Evolutionary conservation across 176 grass and related monocot species (phyloP).

Genomic region (Bothriochloa decipiens): DNA sequence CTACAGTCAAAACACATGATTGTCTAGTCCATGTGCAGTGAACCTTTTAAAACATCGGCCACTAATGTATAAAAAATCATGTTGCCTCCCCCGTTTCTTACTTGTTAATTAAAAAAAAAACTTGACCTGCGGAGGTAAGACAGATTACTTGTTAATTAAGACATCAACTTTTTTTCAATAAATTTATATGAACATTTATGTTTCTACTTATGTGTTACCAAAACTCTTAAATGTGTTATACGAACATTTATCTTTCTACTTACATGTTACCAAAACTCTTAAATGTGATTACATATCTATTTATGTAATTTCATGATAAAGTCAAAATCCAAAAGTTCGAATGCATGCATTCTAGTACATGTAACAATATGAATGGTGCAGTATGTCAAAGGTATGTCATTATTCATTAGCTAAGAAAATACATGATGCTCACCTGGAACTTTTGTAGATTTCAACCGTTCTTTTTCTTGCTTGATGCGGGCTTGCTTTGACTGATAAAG

Average conservation of each 20-base stretch:
- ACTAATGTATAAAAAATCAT: background rate
- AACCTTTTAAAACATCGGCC: background rate
- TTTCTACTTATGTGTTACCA: too few relatives aligned
- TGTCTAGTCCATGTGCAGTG: background rate
- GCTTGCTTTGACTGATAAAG: conserved; percentile 83
- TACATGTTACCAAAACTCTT: conserved; percentile 6
- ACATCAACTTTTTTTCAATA: background rate
- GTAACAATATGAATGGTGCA: background rate
- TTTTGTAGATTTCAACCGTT: conserved; percentile 72
- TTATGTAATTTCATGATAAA: background rate
- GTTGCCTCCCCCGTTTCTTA: background rate
- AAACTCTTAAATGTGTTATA: too few relatives aligned
- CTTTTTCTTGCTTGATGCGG: conserved; percentile 77
- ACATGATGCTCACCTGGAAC: conserved; percentile 52
- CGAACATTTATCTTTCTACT: background rate
- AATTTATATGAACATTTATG: background rate
- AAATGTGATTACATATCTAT: background rate
- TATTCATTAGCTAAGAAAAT: conserved; percentile 3
- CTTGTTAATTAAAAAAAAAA: too few relatives aligned
- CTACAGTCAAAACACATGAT: too few relatives aligned
- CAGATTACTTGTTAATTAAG: too few relatives aligned
- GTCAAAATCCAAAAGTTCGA: background rate
- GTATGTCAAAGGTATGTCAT: background rate
- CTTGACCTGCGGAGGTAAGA: too few relatives aligned
- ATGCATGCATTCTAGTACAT: background rate